A percentile compares a stretch with the other conserved stretches of the same genome.
These are phyloP conservation scores for Thielaviopsis cerberus DNA, from an alignment of 2,329 filamentous ascomycete species.

Conservation along the genomic window DNA sequence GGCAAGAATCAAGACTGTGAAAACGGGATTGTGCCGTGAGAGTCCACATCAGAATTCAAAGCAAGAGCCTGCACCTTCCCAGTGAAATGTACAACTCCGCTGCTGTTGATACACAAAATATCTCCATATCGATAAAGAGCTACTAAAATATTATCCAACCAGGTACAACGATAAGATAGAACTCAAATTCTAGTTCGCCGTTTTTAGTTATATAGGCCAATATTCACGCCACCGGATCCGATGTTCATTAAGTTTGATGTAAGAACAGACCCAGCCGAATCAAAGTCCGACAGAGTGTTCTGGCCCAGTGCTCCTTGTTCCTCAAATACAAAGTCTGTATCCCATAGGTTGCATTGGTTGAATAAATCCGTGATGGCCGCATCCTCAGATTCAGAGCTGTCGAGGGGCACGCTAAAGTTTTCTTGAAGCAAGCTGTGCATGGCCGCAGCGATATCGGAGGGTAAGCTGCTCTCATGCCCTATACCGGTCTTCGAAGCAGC, in stretches of 20 bases:
- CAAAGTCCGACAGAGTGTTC: not conserved
- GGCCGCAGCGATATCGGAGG: not conserved
- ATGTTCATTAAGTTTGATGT: not conserved
- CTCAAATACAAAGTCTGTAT: not conserved
- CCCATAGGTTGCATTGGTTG: not conserved
- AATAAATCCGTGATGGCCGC: not conserved
- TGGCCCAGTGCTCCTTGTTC: not conserved
- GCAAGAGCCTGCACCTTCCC: too few relatives aligned
- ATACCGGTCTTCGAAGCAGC: conserved; percentile 19
- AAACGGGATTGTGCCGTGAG: too few relatives aligned
- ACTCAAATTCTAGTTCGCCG: too few relatives aligned
- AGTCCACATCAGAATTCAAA: too few relatives aligned
- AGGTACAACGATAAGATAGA: too few relatives aligned
- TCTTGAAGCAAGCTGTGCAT: not conserved
- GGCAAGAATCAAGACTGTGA: too few relatives aligned
- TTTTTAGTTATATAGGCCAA: not conserved
- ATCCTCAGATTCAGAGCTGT: not conserved
- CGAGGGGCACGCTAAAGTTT: not conserved
- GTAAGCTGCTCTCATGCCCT: not conserved
- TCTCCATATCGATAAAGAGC: too few relatives aligned
- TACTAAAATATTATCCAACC: too few relatives aligned
- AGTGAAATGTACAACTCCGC: too few relatives aligned
- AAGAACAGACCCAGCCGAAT: not conserved
- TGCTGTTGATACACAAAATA: too few relatives aligned
- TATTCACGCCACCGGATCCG: not conserved